Evolutionary conservation across 345 rosid species (phyloP).

Genomic region (Linum tenue): DNA sequence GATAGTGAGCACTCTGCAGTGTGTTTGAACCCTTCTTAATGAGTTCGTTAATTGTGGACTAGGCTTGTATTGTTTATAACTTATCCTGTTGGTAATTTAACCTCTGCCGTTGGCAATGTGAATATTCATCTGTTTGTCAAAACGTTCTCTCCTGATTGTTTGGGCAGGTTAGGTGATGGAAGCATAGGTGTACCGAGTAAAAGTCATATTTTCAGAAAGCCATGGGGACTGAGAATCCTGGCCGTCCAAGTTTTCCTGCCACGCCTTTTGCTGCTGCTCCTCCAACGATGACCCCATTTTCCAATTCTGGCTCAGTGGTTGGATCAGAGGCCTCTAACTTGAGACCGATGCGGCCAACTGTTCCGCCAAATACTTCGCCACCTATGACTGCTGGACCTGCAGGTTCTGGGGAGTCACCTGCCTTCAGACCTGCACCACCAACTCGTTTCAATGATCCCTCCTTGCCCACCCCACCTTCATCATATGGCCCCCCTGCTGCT

Average conservation of each 20-base stretch:
- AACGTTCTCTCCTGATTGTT: conserved; percentile 5
- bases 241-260: conserved; percentile 48
- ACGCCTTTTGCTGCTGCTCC: conserved; percentile 60
- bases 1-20: background rate
- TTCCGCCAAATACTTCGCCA: conserved; percentile 36
- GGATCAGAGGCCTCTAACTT: conserved; percentile 40
- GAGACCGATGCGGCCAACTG: conserved; percentile 38
- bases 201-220: conserved; percentile 11
- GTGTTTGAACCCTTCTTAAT: background rate
- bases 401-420: conserved; percentile 31
- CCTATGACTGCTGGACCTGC: conserved; percentile 35
- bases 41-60: background rate
- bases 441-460: conserved; percentile 32
- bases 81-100: background rate
- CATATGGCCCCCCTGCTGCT: conserved; percentile 42
- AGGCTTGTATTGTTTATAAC: background rate
- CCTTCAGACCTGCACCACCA: conserved; percentile 39
- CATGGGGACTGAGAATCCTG: conserved; percentile 66
- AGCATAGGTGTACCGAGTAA: conserved; percentile 17
- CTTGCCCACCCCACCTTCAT: conserved; percentile 33
- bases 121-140: conserved; percentile 43
- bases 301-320: conserved; percentile 38
- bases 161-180: conserved; percentile 35
- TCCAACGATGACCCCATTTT: conserved; percentile 45
- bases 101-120: conserved; percentile 34